These are phyloP conservation scores for Chlamydomonas incerta DNA, from an alignment of 139 green algal species.

Conservation along the genomic window DNA sequence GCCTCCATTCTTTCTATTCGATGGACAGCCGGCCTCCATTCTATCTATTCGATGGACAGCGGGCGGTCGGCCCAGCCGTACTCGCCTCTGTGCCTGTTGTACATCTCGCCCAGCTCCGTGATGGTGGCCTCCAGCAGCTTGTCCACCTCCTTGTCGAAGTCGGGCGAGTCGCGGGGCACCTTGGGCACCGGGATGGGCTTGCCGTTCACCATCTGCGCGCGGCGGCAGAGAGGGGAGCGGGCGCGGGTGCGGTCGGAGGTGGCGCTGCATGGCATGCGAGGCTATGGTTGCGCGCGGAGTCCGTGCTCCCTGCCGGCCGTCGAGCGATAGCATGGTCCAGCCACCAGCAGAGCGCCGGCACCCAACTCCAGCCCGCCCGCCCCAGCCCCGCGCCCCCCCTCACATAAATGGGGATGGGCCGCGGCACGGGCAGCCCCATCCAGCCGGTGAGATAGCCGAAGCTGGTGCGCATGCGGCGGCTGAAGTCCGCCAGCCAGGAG, in stretches of 20 bases:
- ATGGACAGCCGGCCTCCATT: no score
- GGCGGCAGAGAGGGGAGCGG: no score
- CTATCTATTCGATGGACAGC: slow-evolving; percentile 52
- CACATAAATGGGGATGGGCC: slow-evolving; percentile 33
- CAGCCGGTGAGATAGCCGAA: slow-evolving; percentile 47
- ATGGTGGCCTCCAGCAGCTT: slow-evolving; percentile 28
- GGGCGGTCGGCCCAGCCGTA: slow-evolving; percentile 58
- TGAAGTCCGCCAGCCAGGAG: slow-evolving; percentile 28
- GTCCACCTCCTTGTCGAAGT: slow-evolving; percentile 50
- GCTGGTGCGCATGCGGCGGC: slow-evolving; percentile 37
- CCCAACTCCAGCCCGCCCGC: no score
- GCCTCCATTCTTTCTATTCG: no score
- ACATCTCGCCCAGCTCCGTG: slow-evolving; percentile 38
- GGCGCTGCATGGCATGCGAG: no score
- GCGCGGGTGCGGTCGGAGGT: no score
- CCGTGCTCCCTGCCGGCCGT: no score
- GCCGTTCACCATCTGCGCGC: slow-evolving; percentile 33
- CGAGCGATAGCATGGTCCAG: no score
- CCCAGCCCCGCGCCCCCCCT: no score
- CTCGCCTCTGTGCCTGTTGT: slow-evolving; percentile 55
- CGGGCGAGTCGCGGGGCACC: slow-evolving; percentile 34
- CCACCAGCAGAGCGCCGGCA: no score
- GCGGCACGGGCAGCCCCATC: slow-evolving; percentile 44
- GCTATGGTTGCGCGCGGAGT: no score
- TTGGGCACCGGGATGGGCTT: slow-evolving; percentile 43